Evolutionary conservation across 805 yeast species (phyloP).

Genomic region (Myxozyma nipponensis): DNA sequence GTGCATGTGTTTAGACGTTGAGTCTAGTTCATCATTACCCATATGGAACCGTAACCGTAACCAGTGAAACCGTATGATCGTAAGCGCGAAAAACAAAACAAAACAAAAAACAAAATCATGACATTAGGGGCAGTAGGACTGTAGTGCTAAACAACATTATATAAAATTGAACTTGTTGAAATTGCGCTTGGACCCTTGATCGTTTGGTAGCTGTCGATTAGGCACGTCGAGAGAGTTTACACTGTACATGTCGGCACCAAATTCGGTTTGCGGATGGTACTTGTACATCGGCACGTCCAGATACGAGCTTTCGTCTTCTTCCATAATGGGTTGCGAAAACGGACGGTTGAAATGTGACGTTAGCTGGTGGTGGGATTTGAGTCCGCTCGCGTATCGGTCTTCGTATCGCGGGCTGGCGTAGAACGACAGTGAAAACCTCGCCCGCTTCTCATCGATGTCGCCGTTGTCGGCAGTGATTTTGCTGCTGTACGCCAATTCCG

Average conservation of each 20-base stretch:
- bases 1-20: too few relatives aligned
- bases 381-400: slow-evolving; percentile 13
- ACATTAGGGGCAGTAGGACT: background rate
- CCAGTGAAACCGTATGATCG: too few relatives aligned
- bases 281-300: background rate
- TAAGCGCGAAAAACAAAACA: background rate
- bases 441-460: slow-evolving; percentile 1
- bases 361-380: background rate
- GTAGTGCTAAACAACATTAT: too few relatives aligned
- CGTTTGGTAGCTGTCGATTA: background rate
- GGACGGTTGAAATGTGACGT: background rate
- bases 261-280: background rate
- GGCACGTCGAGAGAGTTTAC: background rate
- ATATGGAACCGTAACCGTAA: too few relatives aligned
- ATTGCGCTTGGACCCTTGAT: background rate
- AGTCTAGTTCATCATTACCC: too few relatives aligned
- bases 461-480: background rate
- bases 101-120: background rate
- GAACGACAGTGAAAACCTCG: slow-evolving; percentile 17
- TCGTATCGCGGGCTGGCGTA: slow-evolving; percentile 25
- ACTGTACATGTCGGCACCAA: background rate
- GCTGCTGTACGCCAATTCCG: background rate
- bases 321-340: background rate
- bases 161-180: background rate
- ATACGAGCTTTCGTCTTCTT: background rate